These are phyloP conservation scores for Graphilbum ipis-grandicollis DNA, from an alignment of 2,329 filamentous ascomycete species.

Conservation along the genomic window DNA sequence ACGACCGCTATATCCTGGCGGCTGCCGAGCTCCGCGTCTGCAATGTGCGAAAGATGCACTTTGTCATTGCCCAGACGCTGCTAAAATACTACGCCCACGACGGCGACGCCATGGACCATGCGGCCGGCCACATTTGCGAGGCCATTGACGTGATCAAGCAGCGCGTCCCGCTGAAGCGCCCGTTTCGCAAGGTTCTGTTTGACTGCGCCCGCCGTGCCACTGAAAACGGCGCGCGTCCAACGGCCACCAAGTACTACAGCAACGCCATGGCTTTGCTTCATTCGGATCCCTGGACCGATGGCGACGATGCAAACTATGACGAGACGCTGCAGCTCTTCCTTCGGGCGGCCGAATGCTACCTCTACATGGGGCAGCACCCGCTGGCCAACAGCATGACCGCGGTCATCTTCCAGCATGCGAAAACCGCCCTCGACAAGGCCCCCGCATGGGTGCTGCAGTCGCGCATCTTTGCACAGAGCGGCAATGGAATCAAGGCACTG, in stretches of 20 bases:
- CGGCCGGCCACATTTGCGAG: slow-evolving; percentile 67
- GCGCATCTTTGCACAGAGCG: slow-evolving; percentile 57
- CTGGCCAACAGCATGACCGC: slow-evolving; percentile 52
- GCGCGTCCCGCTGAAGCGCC: slow-evolving; percentile 38
- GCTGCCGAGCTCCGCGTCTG: slow-evolving; percentile 52
- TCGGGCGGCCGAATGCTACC: slow-evolving; percentile 65
- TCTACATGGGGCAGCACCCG: slow-evolving; percentile 56
- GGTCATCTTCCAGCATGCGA: slow-evolving; percentile 52
- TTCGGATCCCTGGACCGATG: slow-evolving; percentile 57
- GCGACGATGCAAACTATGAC: slow-evolving; percentile 62
- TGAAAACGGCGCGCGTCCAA: slow-evolving; percentile 68
- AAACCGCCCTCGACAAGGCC: slow-evolving; percentile 60
- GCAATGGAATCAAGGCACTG: slow-evolving; percentile 54
- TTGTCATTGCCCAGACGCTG: slow-evolving; percentile 67
- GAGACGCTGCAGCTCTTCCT: slow-evolving; percentile 72
- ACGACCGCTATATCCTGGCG: slow-evolving; percentile 73
- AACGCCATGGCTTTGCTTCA: slow-evolving; percentile 67
- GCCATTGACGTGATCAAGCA: slow-evolving; percentile 58
- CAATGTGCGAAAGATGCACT: slow-evolving; percentile 69
- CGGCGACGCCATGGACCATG: slow-evolving; percentile 48
- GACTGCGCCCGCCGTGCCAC: slow-evolving; percentile 63
- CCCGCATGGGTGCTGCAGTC: slow-evolving; percentile 72
- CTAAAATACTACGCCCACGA: slow-evolving; percentile 52
- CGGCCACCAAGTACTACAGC: slow-evolving; percentile 67
- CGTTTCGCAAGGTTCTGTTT: slow-evolving; percentile 60